Percentiles rank a stretch among this genome's conserved stretches.
These are phyloP conservation scores for Saturnispora quitensis DNA, from an alignment of 805 yeast genomes.

Conservation along the genomic window DNA sequence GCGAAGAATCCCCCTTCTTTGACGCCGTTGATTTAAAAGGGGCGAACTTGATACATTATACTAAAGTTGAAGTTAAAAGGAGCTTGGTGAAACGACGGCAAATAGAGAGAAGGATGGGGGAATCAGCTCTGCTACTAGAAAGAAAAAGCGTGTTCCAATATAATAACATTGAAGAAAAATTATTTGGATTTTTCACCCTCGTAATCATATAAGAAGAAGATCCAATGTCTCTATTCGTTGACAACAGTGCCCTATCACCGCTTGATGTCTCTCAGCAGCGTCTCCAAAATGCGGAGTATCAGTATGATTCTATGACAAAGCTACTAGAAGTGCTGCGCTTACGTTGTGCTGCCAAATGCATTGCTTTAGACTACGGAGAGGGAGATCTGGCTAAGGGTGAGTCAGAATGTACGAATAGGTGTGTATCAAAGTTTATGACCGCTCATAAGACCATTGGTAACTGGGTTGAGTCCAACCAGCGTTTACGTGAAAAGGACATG, in stretches of 20 bases:
- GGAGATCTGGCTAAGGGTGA: conserved; percentile 74
- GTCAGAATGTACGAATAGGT: conserved; percentile 82
- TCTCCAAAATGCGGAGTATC: conserved; percentile 55
- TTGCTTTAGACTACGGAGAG: conserved; percentile 71
- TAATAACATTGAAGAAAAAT: not conserved
- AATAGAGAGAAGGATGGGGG: not conserved
- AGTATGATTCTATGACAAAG: conserved; percentile 52
- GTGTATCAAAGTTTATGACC: conserved; percentile 82
- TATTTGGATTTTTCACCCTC: not conserved
- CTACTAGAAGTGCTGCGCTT: conserved; percentile 42
- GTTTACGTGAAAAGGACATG: conserved; percentile 37
- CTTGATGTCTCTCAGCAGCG: conserved; percentile 52
- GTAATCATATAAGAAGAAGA: not conserved
- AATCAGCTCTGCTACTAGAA: not conserved
- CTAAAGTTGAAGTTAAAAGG: not conserved
- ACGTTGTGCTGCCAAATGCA: conserved; percentile 67
- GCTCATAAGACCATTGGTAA: conserved; percentile 59
- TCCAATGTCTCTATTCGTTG: not conserved
- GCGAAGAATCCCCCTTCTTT: conserved; percentile 12
- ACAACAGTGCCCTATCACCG: conserved; percentile 27
- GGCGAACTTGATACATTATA: conserved; percentile 15
- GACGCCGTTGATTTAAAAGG: conserved; percentile 1
- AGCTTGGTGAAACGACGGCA: not conserved
- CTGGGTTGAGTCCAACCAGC: conserved; percentile 31
- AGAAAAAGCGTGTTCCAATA: not conserved